Base-by-base conservation (phyloP, 805 yeast species). In the Deakozyma indianensis region DNA sequence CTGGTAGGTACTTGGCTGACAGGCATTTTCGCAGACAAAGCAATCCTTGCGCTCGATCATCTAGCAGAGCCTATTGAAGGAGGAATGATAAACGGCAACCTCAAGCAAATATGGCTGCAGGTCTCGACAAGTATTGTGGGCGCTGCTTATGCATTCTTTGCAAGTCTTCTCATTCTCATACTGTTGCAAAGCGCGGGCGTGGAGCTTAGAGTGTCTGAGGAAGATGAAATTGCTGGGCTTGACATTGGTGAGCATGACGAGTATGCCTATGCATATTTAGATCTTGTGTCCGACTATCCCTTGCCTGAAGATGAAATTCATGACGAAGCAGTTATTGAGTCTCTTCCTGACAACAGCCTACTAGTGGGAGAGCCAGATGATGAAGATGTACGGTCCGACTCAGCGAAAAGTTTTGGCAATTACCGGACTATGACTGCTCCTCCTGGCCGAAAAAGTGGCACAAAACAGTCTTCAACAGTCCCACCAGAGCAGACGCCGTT, bases 221-320 rank as follows among this genome's bases (percentile, higher is more conserved):
- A 87, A 50, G 90, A 83, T 62, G 97, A 90, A 67, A 76, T 80
- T 52, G 59, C 79, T 53, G 96, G 97, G 50, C 80, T 92, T 24
- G 98, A 90, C 65, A 73, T 80, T 51, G 78, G 86, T 20, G 87
- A 88, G 69, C 85, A 87, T 58, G 96, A 96, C 55, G 97, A 88
- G 65, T 78, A 76, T 61, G 83, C 94, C 25, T 83, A 68, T 54
- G 68, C 66, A 22, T 51, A 51, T 42, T 41, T 48, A 3, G 51
- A 61, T 54, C 43, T 62, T 63, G 1, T 52, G 55, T 1, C 58
- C 54, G 20, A 43, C 4, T 32, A 11, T 32, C 38, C 11, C 58
- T 0, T 51, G 22, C 45, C 45, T 3, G 18, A 25, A 5, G 43
- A 22, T 23, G 43, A n/a, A n/a, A 40, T 11, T 16, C 15, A 4